Evolutionary conservation across 352 stramenopile genomes (phyloP).

Genomic region (Phytophthora sojae): DNA sequence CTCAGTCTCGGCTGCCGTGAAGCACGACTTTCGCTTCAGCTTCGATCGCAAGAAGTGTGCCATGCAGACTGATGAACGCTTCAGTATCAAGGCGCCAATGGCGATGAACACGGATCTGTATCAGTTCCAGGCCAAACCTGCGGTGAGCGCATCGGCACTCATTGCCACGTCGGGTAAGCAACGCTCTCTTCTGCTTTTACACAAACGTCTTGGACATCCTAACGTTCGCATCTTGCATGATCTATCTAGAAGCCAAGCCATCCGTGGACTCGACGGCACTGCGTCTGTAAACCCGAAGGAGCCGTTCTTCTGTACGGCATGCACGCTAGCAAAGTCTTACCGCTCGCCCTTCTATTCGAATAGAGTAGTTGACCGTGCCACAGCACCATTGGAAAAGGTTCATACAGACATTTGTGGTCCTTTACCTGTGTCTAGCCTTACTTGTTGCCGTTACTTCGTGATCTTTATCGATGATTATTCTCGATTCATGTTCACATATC

Average conservation of each 20-base stretch:
- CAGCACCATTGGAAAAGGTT: constrained; percentile 3
- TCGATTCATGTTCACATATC: constrained; percentile 27
- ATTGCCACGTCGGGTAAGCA: constrained; percentile 7
- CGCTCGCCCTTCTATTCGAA: constrained; percentile 15
- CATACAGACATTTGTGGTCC: constrained; percentile 13
- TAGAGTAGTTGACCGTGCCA: constrained; percentile 15
- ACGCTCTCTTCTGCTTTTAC: constrained; percentile 5
- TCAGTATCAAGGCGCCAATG: constrained; percentile 19
- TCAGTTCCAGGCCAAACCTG: constrained; percentile 18
- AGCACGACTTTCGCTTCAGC: constrained; percentile 17
- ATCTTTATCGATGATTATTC: constrained; percentile 27
- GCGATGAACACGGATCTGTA: constrained; percentile 14
- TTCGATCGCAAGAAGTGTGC: constrained; percentile 13
- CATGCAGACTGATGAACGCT: constrained; percentile 8
- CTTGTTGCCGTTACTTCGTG: constrained; percentile 20
- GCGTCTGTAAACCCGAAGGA: not conserved
- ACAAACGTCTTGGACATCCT: constrained; percentile 19
- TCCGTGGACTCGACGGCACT: not conserved
- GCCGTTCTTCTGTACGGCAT: constrained; percentile 8
- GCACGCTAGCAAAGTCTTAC: constrained; percentile 13
- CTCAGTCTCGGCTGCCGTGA: not conserved
- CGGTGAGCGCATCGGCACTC: constrained; percentile 1
- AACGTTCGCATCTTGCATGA: constrained; percentile 10
- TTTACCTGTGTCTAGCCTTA: too few relatives aligned
- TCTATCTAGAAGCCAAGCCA: constrained; percentile 13